phyloP scores from a whole-genome alignment of 2,329 filamentous ascomycete species.

The Pyrenophora seminiperda region DNA sequence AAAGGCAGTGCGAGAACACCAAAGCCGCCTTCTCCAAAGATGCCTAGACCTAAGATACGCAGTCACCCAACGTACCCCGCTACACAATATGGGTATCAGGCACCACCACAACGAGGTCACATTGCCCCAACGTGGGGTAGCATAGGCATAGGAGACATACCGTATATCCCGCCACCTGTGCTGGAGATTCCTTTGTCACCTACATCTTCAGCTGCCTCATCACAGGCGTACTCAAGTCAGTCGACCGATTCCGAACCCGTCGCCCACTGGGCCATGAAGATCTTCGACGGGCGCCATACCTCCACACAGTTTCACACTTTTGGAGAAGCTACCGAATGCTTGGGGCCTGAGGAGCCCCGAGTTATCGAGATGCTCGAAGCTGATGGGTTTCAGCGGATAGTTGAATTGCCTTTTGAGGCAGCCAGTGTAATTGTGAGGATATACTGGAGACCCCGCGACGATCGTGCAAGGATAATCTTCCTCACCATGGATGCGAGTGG shows the following conservation, averaged over 20 bases:
- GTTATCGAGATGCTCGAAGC: constrained; percentile 41
- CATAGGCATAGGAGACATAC: constrained; percentile 39
- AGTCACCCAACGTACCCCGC: constrained; percentile 36
- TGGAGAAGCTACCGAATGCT: constrained; percentile 42
- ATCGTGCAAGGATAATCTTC: constrained; percentile 60
- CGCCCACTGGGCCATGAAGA: constrained; percentile 52
- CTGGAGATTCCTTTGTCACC: constrained; percentile 51
- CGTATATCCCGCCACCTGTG: constrained; percentile 41
- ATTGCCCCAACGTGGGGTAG: constrained; percentile 26
- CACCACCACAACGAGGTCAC: constrained; percentile 23
- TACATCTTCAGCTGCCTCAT: constrained; percentile 51
- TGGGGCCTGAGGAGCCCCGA: constrained; percentile 43
- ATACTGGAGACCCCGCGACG: constrained; percentile 59
- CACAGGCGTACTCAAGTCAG: constrained; percentile 47
- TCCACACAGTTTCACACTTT: constrained; percentile 44
- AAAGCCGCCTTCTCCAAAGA: constrained; percentile 32
- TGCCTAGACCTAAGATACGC: constrained; percentile 36
- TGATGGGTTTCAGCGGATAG: constrained; percentile 51
- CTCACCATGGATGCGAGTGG: constrained; percentile 51
- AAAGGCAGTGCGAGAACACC: constrained; percentile 35
- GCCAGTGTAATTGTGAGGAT: constrained; percentile 55
- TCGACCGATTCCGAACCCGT: constrained; percentile 42
- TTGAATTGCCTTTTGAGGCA: constrained; percentile 55
- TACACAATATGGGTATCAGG: constrained; percentile 19
- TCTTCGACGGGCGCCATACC: constrained; percentile 52